A percentile compares a stretch with the other conserved stretches of the same genome.
Evolutionary conservation across 257 asterid genomes (phyloP).

Genomic region (Dorcoceras hygrometricum): DNA sequence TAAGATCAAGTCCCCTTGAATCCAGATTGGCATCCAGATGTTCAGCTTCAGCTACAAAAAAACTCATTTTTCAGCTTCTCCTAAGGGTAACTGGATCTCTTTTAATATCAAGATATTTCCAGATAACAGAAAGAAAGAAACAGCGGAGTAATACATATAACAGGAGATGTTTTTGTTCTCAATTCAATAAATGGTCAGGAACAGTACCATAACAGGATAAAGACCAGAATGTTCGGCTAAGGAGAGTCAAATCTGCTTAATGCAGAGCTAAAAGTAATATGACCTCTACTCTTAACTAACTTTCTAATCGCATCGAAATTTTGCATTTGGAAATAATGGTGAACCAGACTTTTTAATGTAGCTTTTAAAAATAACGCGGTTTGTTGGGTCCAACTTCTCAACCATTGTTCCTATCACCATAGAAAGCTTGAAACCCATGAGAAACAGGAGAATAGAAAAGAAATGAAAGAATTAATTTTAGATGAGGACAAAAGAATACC

Average conservation of each 20-base stretch:
- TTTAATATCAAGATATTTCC: not conserved
- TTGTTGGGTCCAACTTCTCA: not conserved
- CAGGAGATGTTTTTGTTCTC: not conserved
- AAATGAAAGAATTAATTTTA: not conserved
- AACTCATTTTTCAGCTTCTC: constrained; percentile 7
- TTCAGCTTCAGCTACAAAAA: constrained; percentile 28
- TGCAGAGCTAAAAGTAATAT: not conserved
- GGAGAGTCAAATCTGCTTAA: not conserved
- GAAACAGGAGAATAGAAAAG: not conserved
- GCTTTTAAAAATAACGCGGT: too few species aligned
- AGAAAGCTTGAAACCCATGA: not conserved
- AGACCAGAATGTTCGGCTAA: not conserved
- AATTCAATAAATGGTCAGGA: not conserved
- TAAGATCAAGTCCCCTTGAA: constrained; percentile 35
- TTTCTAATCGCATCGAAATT: not conserved
- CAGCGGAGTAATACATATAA: too few species aligned
- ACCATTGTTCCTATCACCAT: not conserved
- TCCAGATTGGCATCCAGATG: constrained; percentile 15
- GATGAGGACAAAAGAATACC: not conserved
- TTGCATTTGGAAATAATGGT: not conserved
- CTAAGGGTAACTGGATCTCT: not conserved
- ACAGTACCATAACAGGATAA: not conserved
- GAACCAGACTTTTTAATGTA: not conserved
- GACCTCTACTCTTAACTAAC: not conserved
- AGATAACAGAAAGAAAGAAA: too few species aligned